Base-by-base conservation (phyloP, 176 grass and related monocot genomes). In the Pontederia paniculata region DNA sequence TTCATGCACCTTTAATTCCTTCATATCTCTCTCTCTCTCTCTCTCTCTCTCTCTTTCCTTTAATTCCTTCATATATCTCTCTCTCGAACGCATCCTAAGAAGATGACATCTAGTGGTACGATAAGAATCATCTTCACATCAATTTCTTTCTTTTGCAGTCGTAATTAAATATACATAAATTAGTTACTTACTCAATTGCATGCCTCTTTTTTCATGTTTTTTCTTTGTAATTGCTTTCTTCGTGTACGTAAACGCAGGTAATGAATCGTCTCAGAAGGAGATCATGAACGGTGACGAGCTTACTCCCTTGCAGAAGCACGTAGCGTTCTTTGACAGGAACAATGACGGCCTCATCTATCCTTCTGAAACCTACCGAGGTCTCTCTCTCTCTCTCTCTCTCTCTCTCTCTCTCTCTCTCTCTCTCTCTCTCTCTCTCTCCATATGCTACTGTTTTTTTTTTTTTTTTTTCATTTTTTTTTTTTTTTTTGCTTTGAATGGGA, bases 311-410 rank as follows among this genome's bases (percentile, higher is more conserved):
- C 85, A 88, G 76, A 22, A 43, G 59, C 80, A 88, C 79, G 79
- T 88, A 54, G 76, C 73, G 54, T 88, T 83, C 80, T 88, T 83
- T 69, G 85, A 95, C 69, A 25, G 79, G 1, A 56, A 88, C 73
- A 88, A 83, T 58, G 85, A 83, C 48, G 85, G 85, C 55, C 0
- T 83, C 80, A 77, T 88, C 72, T 71, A 71, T 63, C 72, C 79
- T 6, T n/a, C 55, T 6, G 85, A 88, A 55, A 83, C 85, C 0
- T 83, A 80, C 73, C 1, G 70, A 77, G 84, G 84, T 83, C 8
- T 52, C 9, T 1, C 21, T 11, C n/a, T 8, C 17, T 17, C 9
- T 9, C 1, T 43, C 1, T 12, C 10, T 8, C 53, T 1, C n/a
- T 10, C 2, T 9, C 54, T 25, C 13, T 10, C 6, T 17, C 2